Percentiles rank a stretch among this genome's conserved stretches.
Conservation (phyloP, 768 basidiomycete species). For the Lactarius evosmus region DNA sequence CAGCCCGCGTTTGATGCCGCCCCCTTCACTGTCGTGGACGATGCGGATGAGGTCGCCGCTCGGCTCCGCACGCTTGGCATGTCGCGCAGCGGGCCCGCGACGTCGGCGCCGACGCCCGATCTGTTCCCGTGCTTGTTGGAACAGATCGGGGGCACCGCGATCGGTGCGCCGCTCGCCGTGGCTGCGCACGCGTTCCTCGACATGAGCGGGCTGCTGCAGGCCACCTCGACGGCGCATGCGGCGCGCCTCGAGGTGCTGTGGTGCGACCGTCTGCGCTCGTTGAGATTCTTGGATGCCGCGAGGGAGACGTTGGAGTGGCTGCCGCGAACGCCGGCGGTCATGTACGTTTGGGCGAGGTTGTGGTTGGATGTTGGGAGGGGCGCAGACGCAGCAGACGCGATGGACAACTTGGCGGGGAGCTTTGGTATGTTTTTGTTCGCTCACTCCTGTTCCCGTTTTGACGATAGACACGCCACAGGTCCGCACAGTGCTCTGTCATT, state of each 20-base stretch:
- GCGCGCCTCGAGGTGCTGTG: conserved; percentile 68
- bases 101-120: conserved; percentile 43
- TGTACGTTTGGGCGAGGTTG: conserved; percentile 68
- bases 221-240: conserved; percentile 63
- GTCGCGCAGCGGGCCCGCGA: conserved; percentile 36
- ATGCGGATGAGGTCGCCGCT: conserved; percentile 53
- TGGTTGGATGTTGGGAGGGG: conserved; percentile 61
- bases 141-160: conserved; percentile 39
- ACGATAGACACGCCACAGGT: conserved; percentile 36
- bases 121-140: conserved; percentile 61
- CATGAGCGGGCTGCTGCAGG: conserved; percentile 60
- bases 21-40: conserved; percentile 33
- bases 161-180: conserved; percentile 48
- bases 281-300: conserved; percentile 61
- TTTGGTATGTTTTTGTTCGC: conserved; percentile 53
- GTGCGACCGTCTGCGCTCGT: conserved; percentile 61
- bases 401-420: conserved; percentile 72
- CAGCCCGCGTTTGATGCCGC: conserved; percentile 51
- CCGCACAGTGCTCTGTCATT: conserved; percentile 47
- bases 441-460: neutral
- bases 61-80: conserved; percentile 76
- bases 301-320: conserved; percentile 71
- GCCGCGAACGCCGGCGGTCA: conserved; percentile 71
- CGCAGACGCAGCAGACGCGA: conserved; percentile 67
- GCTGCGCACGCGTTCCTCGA: conserved; percentile 72